Evolutionary conservation across 306 rosid species (phyloP).

Genomic region (Quercus alba): DNA sequence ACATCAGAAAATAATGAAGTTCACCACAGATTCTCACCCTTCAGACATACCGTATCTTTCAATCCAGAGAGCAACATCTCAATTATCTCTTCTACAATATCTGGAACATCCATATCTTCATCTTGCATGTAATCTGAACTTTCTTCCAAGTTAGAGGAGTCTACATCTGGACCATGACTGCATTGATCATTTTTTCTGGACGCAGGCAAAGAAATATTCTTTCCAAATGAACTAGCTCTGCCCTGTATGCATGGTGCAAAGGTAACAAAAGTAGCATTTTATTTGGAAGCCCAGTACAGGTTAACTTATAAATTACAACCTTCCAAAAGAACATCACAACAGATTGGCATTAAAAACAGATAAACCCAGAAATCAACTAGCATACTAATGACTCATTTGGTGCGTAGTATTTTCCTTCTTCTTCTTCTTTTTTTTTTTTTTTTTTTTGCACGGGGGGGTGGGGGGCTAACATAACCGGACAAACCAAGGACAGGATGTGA

Average conservation of each 20-base stretch:
- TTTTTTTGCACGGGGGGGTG: neutral
- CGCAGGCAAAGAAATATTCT: slow-evolving; percentile 45
- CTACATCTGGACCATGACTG: slow-evolving; percentile 29
- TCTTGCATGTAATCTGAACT: slow-evolving; percentile 44
- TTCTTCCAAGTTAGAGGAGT: slow-evolving; percentile 29
- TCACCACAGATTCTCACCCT: slow-evolving; percentile 41
- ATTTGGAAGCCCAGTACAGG: neutral
- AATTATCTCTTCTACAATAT: slow-evolving; percentile 89
- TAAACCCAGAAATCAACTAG: no score
- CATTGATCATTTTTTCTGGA: slow-evolving; percentile 35
- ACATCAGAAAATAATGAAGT: slow-evolving; percentile 20
- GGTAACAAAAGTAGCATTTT: neutral
- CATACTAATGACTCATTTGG: no score
- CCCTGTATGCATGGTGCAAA: slow-evolving; percentile 47
- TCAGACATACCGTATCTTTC: slow-evolving; percentile 83
- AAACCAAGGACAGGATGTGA: no score
- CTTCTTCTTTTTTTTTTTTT: no score
- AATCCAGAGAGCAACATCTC: slow-evolving; percentile 87
- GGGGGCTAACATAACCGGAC: neutral
- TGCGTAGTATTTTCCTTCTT: no score
- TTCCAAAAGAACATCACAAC: neutral
- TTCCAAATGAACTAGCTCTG: slow-evolving; percentile 57
- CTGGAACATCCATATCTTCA: slow-evolving; percentile 93
- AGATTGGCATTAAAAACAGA: neutral
- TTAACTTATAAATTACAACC: neutral